Evolutionary conservation across 2,329 filamentous ascomycete genomes (phyloP), one percentile per base, ranked within the genome.

Genomic region (Pyrenophora seminiperda): DNA sequence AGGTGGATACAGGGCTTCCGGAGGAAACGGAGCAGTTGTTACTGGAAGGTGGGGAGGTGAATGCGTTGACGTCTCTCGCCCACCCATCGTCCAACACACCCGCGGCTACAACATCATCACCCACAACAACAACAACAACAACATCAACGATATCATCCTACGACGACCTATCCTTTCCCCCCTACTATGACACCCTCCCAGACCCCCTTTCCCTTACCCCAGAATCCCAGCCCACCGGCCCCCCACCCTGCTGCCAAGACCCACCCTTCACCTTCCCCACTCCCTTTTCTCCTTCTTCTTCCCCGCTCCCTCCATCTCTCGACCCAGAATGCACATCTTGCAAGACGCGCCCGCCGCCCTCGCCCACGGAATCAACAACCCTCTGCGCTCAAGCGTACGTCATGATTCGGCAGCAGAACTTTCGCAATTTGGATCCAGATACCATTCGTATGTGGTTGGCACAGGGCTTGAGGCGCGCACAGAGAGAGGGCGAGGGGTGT

Each of bases 341-440:
- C 42, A 59, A 60, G 11, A 65, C 58, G 2, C 57, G 62, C 0
- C 68, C 67, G 0, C 49, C 59, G 4, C 66, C 70, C 2, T 42
- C 56, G 2, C 64, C 65, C 2, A 61, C 57, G 1, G 68, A 72
- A 45, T 65, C 57, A 38, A 73, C 70, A 0, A 73, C 68, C 10
- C 54, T 70, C 7, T 73, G 68, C 41, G 67, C 66, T 2, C 65
- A 70, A 30, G 68, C 70, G 0, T 73, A 66, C 43, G 55, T 68
- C 4, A 50, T 73, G 41, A 72, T 73, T 5, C 51, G 61, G 29
- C 67, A 72, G 59, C 66, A 70, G 19, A 72, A 73, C 37, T 70
- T 70, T 27, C 56, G 68, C 1, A 65, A 63, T 14, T 45, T 73
- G 11, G 68, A 72, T 27, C 61, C 63, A 1, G 57, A 54, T 18